Percentiles rank a stretch among this genome's conserved stretches.
Evolutionary conservation across 257 asterid genomes (phyloP).

Genomic region (Gentiana straminea): DNA sequence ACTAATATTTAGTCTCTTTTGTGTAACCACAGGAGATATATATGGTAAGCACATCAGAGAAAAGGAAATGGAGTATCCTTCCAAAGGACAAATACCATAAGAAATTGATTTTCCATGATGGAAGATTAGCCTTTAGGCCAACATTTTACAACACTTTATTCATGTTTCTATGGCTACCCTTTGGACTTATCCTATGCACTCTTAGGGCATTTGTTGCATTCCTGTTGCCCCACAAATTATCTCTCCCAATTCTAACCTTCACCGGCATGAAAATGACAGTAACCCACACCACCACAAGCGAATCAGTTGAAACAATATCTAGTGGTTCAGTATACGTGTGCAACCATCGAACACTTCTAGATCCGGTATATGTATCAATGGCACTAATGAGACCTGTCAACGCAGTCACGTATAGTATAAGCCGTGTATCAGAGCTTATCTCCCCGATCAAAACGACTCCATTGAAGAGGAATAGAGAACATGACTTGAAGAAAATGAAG

Average conservation of each 20-base stretch:
- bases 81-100: slow-evolving; percentile 18
- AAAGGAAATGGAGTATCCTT: slow-evolving; percentile 18
- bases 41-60: slow-evolving; percentile 18
- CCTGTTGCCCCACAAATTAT: slow-evolving; percentile 12
- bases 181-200: slow-evolving; percentile 17
- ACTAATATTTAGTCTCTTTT: background rate
- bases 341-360: slow-evolving; percentile 26
- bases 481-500: slow-evolving; percentile 15
- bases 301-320: background rate
- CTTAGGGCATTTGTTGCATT: slow-evolving; percentile 12
- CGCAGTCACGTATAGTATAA: slow-evolving; percentile 24
- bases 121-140: slow-evolving; percentile 27
- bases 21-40: slow-evolving; percentile 16
- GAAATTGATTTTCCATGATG: slow-evolving; percentile 24
- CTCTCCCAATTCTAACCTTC: slow-evolving; percentile 18
- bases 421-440: slow-evolving; percentile 22
- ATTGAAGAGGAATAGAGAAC: slow-evolving; percentile 18
- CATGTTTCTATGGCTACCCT: slow-evolving; percentile 25
- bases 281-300: background rate
- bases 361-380: slow-evolving; percentile 22
- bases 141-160: slow-evolving; percentile 14
- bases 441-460: slow-evolving; percentile 18
- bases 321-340: slow-evolving; percentile 15
- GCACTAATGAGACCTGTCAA: slow-evolving; percentile 16
- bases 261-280: slow-evolving; percentile 14